A percentile compares a stretch with the other conserved stretches of the same genome.
These are phyloP conservation scores for Pseudoscleropodium purum DNA, from an alignment of 225 moss, liverwort and hornwort species.

Conservation along the genomic window DNA sequence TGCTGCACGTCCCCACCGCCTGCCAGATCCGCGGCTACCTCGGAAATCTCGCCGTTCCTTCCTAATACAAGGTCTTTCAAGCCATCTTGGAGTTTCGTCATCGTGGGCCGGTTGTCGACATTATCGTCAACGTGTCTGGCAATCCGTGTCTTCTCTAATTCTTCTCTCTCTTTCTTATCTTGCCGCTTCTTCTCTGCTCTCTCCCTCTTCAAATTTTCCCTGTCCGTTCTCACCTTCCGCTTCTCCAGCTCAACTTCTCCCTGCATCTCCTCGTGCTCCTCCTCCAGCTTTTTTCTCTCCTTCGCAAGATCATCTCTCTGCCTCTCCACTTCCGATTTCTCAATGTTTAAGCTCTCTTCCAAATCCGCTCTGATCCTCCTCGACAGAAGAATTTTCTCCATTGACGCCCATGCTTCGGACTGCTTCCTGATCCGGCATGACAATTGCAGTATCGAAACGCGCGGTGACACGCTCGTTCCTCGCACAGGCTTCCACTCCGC, in stretches of 20 bases:
- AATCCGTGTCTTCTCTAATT: neutral
- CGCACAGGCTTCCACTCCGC: conserved; percentile 95
- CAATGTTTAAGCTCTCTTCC: conserved; percentile 12
- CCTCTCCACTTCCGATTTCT: conserved; percentile 16
- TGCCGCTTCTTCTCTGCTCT: conserved; percentile 27
- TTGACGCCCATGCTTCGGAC: conserved; percentile 16
- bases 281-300: conserved; percentile 15
- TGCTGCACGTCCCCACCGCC: neutral
- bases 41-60: conserved; percentile 39
- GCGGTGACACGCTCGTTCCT: conserved; percentile 24
- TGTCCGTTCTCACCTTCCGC: conserved; percentile 17
- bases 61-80: conserved; percentile 27
- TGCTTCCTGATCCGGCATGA: conserved; percentile 52
- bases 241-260: conserved; percentile 24
- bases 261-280: conserved; percentile 15
- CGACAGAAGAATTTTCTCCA: conserved; percentile 21
- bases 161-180: conserved; percentile 10
- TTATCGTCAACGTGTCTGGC: neutral
- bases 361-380: conserved; percentile 20
- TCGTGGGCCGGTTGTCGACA: conserved; percentile 12
- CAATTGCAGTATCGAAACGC: conserved; percentile 80
- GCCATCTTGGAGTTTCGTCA: conserved; percentile 34
- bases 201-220: conserved; percentile 20
- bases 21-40: conserved; percentile 23
- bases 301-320: conserved; percentile 23